Base-by-base conservation (phyloP, 148 eudicot genomes). In the Diospyros kaki region DNA sequence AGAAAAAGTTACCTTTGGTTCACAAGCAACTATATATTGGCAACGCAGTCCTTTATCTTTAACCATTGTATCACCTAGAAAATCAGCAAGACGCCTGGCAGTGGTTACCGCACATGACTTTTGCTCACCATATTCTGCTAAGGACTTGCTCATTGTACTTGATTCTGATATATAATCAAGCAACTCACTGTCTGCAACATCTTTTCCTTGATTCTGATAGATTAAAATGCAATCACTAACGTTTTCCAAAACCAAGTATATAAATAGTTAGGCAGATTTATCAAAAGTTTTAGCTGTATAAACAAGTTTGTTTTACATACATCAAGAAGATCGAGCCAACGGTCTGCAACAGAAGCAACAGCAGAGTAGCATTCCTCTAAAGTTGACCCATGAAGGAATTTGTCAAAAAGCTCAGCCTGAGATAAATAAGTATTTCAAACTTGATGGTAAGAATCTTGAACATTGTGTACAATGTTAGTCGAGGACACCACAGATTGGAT, bases 281-380 rank as follows among this genome's bases (percentile, higher is more conserved):
- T 58, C n/a, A 56, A 59, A 56, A 12, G 9, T 44, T 46, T 46
- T 38, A 44, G 39, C 58, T 64, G 2, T 15, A 64, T 39, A 56
- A 44, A 4, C 14, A 43, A 62, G 11, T 69, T 38, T 72, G 56
- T 72, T 65, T 68, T 44, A 84, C 98, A 64, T 92, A 94, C 98
- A 89, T 95, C 98, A 63, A 95, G 92, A 84, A 95, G 96, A 83
- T 95, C 98, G 82, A 95, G 98, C 98, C 98, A 95, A 18, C 96
- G 92, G 74, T 95, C 84, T 58, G 97, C 97, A 90, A 95, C 97
- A 74, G 91, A 58, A 76, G 97, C 97, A 84, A 95, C 98, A 65
- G 90, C 93, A 58, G 87, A 89, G 84, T 95, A 95, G 83, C 98
- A 95, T 80, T 92, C 98, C 81, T 89, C 94, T 66, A 95, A 80